Conservation (phyloP, 805 yeast genomes). For the Pichia exigua region DNA sequence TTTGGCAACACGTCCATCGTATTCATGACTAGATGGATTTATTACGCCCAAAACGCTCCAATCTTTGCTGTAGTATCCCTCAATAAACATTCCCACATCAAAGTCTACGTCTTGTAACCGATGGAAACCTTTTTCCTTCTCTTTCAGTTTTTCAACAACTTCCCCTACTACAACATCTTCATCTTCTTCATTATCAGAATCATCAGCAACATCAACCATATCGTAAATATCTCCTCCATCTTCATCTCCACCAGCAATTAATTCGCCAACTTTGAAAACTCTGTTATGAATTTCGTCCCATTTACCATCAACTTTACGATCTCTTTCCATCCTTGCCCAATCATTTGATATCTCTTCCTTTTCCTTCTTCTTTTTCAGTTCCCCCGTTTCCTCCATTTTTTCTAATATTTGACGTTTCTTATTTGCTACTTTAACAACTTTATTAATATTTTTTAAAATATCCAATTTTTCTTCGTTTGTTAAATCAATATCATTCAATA, state of each 20-base stretch:
- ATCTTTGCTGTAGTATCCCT: background rate
- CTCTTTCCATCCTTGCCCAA: conserved; percentile 17
- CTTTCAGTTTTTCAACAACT: background rate
- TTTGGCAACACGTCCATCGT: background rate
- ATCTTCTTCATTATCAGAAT: background rate
- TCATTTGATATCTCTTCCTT: conserved; percentile 15
- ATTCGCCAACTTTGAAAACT: conserved; percentile 14
- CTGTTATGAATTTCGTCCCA: conserved; percentile 40
- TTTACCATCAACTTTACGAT: conserved; percentile 24
- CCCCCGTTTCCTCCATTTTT: conserved; percentile 19
- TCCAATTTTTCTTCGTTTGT: conserved; percentile 6
- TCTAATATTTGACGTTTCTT: conserved; percentile 33
- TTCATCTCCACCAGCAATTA: conserved; percentile 2
- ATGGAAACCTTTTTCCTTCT: background rate
- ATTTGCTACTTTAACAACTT: conserved; percentile 31
- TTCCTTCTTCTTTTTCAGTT: background rate
- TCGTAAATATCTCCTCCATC: conserved; percentile 25
- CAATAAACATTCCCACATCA: background rate
- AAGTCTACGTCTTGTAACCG: background rate
- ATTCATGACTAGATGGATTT: too few relatives aligned
- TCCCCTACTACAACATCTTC: background rate
- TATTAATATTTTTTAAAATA: conserved; percentile 36
- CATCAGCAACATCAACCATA: background rate
- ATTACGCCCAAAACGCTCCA: background rate
- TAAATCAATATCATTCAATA: conserved; percentile 21